Evolutionary conservation across 352 stramenopile genomes (phyloP).

Genomic region (Phytophthora megakarya): DNA sequence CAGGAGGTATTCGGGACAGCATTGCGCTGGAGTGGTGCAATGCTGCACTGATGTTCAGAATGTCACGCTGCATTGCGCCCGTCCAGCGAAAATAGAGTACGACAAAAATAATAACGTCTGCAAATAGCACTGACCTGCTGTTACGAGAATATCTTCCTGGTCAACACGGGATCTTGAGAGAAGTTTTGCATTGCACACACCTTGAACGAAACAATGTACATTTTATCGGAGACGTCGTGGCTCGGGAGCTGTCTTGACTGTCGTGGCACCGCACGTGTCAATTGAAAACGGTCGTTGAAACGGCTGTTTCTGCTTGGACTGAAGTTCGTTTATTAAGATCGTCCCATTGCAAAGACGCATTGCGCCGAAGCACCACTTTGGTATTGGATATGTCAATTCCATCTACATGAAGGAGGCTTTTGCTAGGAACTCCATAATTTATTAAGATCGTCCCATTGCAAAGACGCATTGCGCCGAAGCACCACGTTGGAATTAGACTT

Average conservation of each 20-base stretch:
- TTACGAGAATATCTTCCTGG: not conserved
- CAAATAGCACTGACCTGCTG: not conserved
- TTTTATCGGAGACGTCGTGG: too few relatives aligned
- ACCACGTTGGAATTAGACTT: too few relatives aligned
- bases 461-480: not conserved
- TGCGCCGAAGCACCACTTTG: not conserved
- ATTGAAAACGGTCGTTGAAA: constrained; percentile 11
- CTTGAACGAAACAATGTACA: too few relatives aligned
- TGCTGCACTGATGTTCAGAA: constrained; percentile 2
- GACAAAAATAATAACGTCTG: constrained; percentile 7
- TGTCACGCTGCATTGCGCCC: not conserved
- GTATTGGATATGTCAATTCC: too few relatives aligned
- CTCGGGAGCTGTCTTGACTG: too few relatives aligned
- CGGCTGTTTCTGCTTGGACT: constrained; percentile 29
- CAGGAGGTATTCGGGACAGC: constrained; percentile 25
- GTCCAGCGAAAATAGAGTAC: constrained; percentile 21
- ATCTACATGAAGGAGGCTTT: too few relatives aligned
- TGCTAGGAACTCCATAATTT: too few relatives aligned
- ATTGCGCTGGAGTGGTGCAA: constrained; percentile 8
- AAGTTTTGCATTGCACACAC: too few relatives aligned
- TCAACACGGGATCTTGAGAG: too few relatives aligned
- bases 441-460: constrained; percentile 26
- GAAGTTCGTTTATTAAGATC: constrained; percentile 20
- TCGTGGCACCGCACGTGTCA: not conserved
- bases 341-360: constrained; percentile 15